Percentiles rank a stretch among this genome's conserved stretches.
Evolutionary conservation across 768 basidiomycete species (phyloP).

Genomic region (Pholiota conissans): DNA sequence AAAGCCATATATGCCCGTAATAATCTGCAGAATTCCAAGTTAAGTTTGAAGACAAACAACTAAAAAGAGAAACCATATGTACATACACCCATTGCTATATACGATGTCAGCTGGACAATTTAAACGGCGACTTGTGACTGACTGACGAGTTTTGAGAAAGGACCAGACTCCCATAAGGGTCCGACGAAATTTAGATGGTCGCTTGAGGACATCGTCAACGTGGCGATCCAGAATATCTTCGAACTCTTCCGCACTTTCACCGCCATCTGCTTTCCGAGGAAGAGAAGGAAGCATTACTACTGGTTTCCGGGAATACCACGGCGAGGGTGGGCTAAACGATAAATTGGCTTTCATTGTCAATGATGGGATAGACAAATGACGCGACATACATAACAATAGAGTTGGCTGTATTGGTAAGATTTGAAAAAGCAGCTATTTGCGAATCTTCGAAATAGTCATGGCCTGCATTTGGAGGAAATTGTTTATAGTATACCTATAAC

Average conservation of each 20-base stretch:
- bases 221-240: constrained; percentile 66
- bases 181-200: constrained; percentile 57
- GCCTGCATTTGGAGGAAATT: not conserved
- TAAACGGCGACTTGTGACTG: not conserved
- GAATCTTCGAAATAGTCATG: constrained; percentile 45
- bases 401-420: constrained; percentile 78
- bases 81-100: constrained; percentile 66
- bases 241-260: constrained; percentile 30
- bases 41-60: too few species aligned
- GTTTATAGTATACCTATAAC: constrained; percentile 55
- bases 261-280: constrained; percentile 30
- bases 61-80: not conserved
- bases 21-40: constrained; percentile 35
- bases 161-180: constrained; percentile 74
- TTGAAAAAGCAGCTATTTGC: constrained; percentile 72
- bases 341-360: not conserved
- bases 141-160: constrained; percentile 78
- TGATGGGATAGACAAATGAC: not conserved
- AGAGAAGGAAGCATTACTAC: constrained; percentile 54
- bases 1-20: constrained; percentile 78
- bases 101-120: not conserved
- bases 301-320: constrained; percentile 71
- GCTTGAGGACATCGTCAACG: constrained; percentile 72
- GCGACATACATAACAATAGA: constrained; percentile 63
- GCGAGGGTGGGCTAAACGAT: constrained; percentile 58